Evolutionary conservation across 352 stramenopile species (phyloP).

Genomic region (Achlya hypogyna): DNA sequence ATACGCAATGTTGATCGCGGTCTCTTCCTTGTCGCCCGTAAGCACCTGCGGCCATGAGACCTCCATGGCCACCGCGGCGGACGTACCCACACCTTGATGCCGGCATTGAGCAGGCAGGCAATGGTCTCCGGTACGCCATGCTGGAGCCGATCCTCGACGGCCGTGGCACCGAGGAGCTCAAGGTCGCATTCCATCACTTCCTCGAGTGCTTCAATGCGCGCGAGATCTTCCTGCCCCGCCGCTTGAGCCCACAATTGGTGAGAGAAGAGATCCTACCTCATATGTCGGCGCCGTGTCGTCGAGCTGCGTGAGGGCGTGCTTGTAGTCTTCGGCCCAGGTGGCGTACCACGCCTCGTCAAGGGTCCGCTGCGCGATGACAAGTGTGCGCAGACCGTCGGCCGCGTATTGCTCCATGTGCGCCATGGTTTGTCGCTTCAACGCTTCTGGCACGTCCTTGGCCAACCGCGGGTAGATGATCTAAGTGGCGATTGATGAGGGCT

Average conservation of each 20-base stretch:
- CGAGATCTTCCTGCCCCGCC: conserved; percentile 31
- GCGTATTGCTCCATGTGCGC: conserved; percentile 79
- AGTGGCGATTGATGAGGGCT: not conserved
- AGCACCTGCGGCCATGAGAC: conserved; percentile 29
- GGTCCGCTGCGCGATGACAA: conserved; percentile 82
- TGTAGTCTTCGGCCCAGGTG: conserved; percentile 69
- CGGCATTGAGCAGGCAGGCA: conserved; percentile 53
- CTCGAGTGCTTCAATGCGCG: conserved; percentile 74
- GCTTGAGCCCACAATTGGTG: not conserved
- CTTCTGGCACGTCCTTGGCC: conserved; percentile 34
- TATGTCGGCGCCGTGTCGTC: conserved; percentile 31
- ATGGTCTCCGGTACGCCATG: conserved; percentile 69
- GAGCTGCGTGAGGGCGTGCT: conserved; percentile 58
- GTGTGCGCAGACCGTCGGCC: conserved; percentile 75
- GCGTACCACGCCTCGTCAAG: conserved; percentile 52
- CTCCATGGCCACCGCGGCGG: not conserved
- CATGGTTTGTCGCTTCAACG: conserved; percentile 32
- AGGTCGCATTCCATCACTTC: conserved; percentile 66
- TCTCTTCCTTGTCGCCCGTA: conserved; percentile 91
- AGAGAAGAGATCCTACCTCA: not conserved
- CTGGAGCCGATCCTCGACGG: conserved; percentile 76
- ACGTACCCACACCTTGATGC: conserved; percentile 73
- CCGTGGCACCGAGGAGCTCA: conserved; percentile 63
- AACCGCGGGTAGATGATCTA: conserved; percentile 52
- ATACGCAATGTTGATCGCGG: conserved; percentile 96